Evolutionary conservation across 345 rosid species (phyloP), one percentile per base, ranked within the genome.

Genomic region (Arabidopsis arenosa): DNA sequence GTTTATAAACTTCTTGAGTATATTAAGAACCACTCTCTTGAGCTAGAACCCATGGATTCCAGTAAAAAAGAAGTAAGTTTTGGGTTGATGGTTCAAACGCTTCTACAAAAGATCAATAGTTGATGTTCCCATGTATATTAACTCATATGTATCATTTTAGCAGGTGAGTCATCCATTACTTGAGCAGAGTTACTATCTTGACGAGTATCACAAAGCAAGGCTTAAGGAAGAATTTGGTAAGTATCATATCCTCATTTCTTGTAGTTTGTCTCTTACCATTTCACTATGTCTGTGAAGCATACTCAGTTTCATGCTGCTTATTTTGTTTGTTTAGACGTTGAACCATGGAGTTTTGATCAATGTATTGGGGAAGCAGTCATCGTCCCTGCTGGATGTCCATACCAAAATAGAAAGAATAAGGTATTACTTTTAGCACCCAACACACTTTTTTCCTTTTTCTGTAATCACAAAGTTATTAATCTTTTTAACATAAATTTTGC

Each of bases 281-380:
- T 23, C 52, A 1, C 35, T 69, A 33, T 70, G 36, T 10, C 66
- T 66, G 21, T 39, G 55, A 44, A 0, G 2, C 57, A n/a, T 55
- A 36, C 53, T 54, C 41, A 53, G 3, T 69, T 59, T 69, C 37
- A 52, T 68, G 18, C 40, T 12, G 21, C 60, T 45, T 33, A 35
- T 63, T 63, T 62, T 77, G 17, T 70, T 77, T 64, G 54, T 68
- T 60, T 69, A 95, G 99, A 88, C 51, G 76, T 95, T 58, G 99
- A 90, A 74, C 99, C 99, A 18, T 93, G 99, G 96, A 85, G 87
- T 81, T 90, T 95, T 80, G 80, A 90, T 83, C 99, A 92, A 74
- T 90, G 87, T 79, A 87, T 93, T 32, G 99, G 97, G 63, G 99
- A 95, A 85, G 99, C 97, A 73, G 90, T 95, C 71, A 78, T 90